Conservation (phyloP, 805 yeast genomes). For the Ogataea methylovora region DNA sequence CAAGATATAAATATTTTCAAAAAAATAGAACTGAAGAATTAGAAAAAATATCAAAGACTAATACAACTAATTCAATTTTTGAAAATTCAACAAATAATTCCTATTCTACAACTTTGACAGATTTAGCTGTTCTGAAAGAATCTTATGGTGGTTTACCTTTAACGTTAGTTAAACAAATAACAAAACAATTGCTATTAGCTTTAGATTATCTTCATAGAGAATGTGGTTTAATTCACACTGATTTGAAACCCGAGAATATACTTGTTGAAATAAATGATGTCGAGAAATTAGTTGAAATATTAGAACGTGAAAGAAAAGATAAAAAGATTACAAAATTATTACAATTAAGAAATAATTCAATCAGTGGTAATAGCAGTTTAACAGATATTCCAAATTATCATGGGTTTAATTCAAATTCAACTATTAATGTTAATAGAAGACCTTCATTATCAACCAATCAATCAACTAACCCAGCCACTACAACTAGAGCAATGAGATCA, state of each 20-base stretch:
- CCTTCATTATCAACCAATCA: background rate
- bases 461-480: background rate
- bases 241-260: slow-evolving; percentile 69
- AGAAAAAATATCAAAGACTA: slow-evolving; percentile 5
- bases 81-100: slow-evolving; percentile 1
- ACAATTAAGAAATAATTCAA: slow-evolving; percentile 6
- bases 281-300: slow-evolving; percentile 37
- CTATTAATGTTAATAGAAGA: background rate
- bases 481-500: slow-evolving; percentile 6
- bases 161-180: slow-evolving; percentile 44
- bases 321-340: slow-evolving; percentile 17
- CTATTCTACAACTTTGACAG: slow-evolving; percentile 13
- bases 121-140: slow-evolving; percentile 28
- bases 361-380: too few species aligned
- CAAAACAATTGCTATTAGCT: slow-evolving; percentile 47
- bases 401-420: background rate
- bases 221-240: slow-evolving; percentile 68
- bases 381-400: background rate
- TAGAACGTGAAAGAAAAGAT: slow-evolving; percentile 29
- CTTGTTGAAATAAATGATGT: slow-evolving; percentile 47
- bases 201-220: slow-evolving; percentile 50
- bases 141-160: slow-evolving; percentile 49
- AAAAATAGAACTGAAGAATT: slow-evolving; percentile 21
- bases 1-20: slow-evolving; percentile 36
- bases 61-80: background rate